phyloP scores from a whole-genome alignment of 306 rosid genomes.

The Ammopiptanthus mongolicus region DNA sequence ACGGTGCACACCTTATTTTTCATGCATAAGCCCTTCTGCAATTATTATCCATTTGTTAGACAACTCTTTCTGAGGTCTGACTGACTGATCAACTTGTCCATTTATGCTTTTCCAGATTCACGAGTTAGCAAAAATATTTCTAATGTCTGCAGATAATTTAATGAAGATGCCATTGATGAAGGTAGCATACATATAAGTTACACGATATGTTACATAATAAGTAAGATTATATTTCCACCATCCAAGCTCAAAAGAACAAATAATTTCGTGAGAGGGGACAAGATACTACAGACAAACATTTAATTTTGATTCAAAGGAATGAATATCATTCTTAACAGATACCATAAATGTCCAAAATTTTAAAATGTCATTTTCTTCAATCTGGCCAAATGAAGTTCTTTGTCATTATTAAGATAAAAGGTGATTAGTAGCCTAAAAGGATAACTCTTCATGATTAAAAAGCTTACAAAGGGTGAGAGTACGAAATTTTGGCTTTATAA shows the following conservation, averaged over 20 bases:
- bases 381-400: background rate
- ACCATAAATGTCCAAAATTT: background rate
- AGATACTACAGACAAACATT: background rate
- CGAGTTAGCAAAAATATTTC: slow-evolving; percentile 14
- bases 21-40: background rate
- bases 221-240: background rate
- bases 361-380: background rate
- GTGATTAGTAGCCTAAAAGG: background rate
- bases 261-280: background rate
- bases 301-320: background rate
- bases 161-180: background rate
- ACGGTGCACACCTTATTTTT: background rate
- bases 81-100: background rate
- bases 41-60: background rate
- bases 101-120: slow-evolving; percentile 4
- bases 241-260: background rate
- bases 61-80: background rate
- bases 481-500: background rate
- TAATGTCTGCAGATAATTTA: slow-evolving; percentile 29
- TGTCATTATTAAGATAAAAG: background rate
- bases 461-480: background rate
- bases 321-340: background rate
- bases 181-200: background rate
- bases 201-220: background rate
- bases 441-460: background rate